Percentiles rank a stretch among this genome's conserved stretches.
These are phyloP conservation scores for Chondrus crispus DNA, from an alignment of 23 red algal genomes.

Conservation along the genomic window DNA sequence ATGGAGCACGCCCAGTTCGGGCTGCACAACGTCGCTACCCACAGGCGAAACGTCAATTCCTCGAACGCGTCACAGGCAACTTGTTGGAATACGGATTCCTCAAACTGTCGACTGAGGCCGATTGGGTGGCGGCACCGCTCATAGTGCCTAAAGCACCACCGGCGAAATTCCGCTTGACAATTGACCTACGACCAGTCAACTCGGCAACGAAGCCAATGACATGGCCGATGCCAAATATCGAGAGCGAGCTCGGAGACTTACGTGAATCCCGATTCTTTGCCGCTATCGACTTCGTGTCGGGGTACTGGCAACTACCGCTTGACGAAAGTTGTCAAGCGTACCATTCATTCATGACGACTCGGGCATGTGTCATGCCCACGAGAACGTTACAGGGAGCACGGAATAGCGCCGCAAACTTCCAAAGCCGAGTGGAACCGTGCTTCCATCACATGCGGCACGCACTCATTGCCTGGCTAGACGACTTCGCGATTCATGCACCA, in stretches of 20 bases:
- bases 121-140: conserved; percentile 17
- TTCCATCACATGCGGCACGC: conserved; percentile 1
- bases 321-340: neutral
- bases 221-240: conserved; percentile 1
- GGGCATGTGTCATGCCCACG: neutral
- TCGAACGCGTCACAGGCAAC: neutral
- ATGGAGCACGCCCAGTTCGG: neutral
- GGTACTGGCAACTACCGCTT: conserved; percentile 9
- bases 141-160: conserved; percentile 3
- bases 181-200: conserved; percentile 4
- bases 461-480: conserved; percentile 15
- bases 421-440: neutral
- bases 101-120: neutral
- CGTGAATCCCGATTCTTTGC: neutral
- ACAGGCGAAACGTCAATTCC: neutral
- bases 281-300: neutral
- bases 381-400: neutral
- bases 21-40: neutral
- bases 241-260: neutral
- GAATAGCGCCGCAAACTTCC: conserved; percentile 34
- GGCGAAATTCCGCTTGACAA: neutral
- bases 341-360: neutral
- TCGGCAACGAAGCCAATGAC: neutral
- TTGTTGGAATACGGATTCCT: conserved; percentile 13
- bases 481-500: neutral